Conservation (phyloP, 768 basidiomycete genomes). For the Russula olivacea region DNA sequence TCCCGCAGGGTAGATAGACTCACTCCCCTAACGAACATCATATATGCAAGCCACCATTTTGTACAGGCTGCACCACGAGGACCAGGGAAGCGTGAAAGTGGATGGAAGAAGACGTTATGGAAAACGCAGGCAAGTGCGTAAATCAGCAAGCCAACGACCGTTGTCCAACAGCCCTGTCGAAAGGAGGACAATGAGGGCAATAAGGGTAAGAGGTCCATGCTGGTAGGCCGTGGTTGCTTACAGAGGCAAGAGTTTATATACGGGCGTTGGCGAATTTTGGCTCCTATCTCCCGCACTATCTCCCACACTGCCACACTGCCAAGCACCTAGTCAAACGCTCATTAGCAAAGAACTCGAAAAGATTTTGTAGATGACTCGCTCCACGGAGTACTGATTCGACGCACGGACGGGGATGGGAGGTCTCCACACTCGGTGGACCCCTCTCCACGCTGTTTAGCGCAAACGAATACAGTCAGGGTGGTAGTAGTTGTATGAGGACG, state of each 20-base stretch:
- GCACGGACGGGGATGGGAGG: too few relatives aligned
- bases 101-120: constrained; percentile 17
- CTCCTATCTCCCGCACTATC: too few relatives aligned
- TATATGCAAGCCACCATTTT: constrained; percentile 19
- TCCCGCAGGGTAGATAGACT: constrained; percentile 6
- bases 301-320: too few relatives aligned
- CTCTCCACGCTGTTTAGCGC: too few relatives aligned
- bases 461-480: too few relatives aligned
- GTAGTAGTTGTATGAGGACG: too few relatives aligned
- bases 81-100: constrained; percentile 14
- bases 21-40: constrained; percentile 1
- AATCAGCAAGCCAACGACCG: background rate
- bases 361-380: too few relatives aligned
- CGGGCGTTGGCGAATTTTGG: background rate
- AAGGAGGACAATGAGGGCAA: constrained; percentile 1
- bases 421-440: too few relatives aligned
- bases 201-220: background rate
- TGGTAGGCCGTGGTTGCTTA: too few relatives aligned
- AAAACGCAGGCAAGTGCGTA: background rate
- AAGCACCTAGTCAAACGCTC: too few relatives aligned
- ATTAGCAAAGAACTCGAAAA: too few relatives aligned
- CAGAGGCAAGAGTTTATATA: background rate
- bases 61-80: constrained; percentile 13
- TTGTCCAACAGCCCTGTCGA: background rate
- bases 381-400: too few relatives aligned